Evolutionary conservation across 192 early-diverging fungal genomes (phyloP).

Genomic region (Linnemannia zychae): DNA sequence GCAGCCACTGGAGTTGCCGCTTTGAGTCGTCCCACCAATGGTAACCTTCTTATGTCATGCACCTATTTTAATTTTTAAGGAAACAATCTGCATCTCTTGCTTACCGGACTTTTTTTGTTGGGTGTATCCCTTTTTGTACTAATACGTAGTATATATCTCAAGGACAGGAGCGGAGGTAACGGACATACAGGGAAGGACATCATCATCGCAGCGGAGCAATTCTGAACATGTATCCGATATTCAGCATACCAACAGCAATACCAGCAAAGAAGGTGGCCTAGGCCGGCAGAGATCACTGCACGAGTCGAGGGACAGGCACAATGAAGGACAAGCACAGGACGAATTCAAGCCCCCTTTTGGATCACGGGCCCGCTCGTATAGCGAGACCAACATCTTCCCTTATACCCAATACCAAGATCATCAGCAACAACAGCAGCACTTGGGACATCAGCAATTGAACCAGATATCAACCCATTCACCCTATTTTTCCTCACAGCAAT

Average conservation of each 20-base stretch:
- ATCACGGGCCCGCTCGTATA: conserved; percentile 37
- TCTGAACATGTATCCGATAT: neutral
- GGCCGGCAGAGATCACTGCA: conserved; percentile 44
- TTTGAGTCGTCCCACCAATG: neutral
- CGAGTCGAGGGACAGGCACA: conserved; percentile 8
- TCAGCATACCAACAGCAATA: neutral
- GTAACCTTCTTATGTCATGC: neutral
- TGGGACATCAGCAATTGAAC: neutral
- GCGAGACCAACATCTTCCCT: conserved; percentile 39
- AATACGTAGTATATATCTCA: neutral
- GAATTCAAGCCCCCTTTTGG: conserved; percentile 8
- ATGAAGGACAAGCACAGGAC: neutral
- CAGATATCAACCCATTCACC: neutral
- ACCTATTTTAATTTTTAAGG: neutral
- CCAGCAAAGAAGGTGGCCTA: conserved; percentile 1
- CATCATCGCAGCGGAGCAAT: neutral
- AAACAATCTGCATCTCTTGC: neutral
- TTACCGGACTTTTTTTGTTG: neutral
- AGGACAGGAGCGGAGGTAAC: neutral
- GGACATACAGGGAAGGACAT: neutral
- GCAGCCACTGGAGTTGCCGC: neutral
- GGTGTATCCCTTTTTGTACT: conserved; percentile 1
- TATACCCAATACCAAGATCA: conserved; percentile 29
- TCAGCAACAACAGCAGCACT: neutral
- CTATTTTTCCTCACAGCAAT: neutral